Evolutionary conservation across 2,329 filamentous ascomycete species (phyloP).

Genomic region (Trichoderma koningii): DNA sequence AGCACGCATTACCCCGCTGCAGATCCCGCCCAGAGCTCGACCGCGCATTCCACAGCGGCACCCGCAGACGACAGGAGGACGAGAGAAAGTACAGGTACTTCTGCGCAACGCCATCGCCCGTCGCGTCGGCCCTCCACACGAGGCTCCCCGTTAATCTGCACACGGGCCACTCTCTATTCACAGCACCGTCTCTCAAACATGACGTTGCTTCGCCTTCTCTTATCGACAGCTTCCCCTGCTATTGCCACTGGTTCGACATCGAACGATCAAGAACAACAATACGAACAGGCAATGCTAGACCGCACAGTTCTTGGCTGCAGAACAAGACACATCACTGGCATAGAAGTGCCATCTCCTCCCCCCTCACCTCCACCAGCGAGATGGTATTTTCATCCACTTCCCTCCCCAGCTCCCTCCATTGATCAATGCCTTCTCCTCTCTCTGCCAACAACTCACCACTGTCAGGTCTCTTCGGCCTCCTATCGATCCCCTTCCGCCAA

Average conservation of each 20-base stretch:
- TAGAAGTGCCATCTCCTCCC: not conserved
- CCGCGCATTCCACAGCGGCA: not conserved
- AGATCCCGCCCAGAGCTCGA: not conserved
- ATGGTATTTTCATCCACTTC: not conserved
- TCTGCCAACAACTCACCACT: not conserved
- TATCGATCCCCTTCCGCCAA: not conserved
- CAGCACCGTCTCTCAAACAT: conserved; percentile 14
- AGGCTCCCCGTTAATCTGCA: conserved; percentile 11
- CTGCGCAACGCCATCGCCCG: conserved; percentile 8
- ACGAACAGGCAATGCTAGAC: too few species aligned
- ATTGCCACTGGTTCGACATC: not conserved
- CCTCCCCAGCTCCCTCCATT: not conserved
- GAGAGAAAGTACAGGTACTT: too few species aligned
- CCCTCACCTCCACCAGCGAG: not conserved
- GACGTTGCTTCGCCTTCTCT: not conserved
- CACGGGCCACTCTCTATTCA: conserved; percentile 20
- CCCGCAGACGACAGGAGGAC: not conserved
- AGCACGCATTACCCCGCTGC: conserved; percentile 12
- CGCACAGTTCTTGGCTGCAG: not conserved
- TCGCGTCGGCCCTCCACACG: conserved; percentile 13
- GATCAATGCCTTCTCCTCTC: not conserved
- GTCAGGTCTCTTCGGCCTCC: not conserved
- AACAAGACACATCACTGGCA: not conserved
- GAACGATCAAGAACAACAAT: not conserved
- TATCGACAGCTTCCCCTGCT: not conserved